Evolutionary conservation across 495 filamentous ascomycete genomes (phyloP).

Genomic region (Aspergillus biplanus): DNA sequence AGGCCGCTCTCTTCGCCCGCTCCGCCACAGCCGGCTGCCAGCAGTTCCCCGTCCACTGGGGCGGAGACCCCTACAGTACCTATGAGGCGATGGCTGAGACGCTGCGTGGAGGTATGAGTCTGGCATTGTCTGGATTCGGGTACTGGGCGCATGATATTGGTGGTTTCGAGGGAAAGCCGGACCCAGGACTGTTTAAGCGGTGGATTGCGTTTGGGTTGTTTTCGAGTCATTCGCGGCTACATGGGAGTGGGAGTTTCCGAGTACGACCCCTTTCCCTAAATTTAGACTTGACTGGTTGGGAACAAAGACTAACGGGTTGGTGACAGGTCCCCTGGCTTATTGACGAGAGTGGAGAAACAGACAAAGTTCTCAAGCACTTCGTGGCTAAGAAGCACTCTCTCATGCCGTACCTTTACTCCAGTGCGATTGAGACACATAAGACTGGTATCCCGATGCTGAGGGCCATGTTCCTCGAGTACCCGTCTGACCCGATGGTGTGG

Average conservation of each 20-base stretch:
- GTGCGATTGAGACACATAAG: conserved; percentile 17
- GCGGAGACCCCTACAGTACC: conserved; percentile 20
- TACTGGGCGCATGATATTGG: conserved; percentile 22
- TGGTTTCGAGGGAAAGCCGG: conserved; percentile 19
- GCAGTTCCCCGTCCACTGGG: conserved; percentile 22
- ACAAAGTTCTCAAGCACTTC: conserved; percentile 18
- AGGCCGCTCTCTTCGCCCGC: conserved; percentile 20
- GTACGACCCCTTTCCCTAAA: not conserved
- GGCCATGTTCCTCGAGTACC: conserved; percentile 16
- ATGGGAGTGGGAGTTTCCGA: conserved; percentile 20
- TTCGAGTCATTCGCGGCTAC: conserved; percentile 18
- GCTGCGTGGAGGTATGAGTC: conserved; percentile 20
- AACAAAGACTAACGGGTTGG: conserved; percentile 2
- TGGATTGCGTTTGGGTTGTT: conserved; percentile 21
- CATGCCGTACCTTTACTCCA: conserved; percentile 20
- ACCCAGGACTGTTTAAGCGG: conserved; percentile 18
- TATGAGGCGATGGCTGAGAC: conserved; percentile 21
- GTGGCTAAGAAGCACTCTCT: conserved; percentile 15
- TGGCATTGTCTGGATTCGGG: conserved; percentile 18
- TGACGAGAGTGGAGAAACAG: conserved; percentile 10
- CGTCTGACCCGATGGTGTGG: conserved; percentile 14
- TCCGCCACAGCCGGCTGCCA: conserved; percentile 19
- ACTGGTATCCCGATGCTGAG: conserved; percentile 17
- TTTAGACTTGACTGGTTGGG: no score
- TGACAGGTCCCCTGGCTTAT: conserved; percentile 17